A percentile compares a stretch with the other conserved stretches of the same genome.
These are phyloP conservation scores for Perkinsus olseni DNA, from an alignment of 169 alveolate genomes.

Conservation along the genomic window DNA sequence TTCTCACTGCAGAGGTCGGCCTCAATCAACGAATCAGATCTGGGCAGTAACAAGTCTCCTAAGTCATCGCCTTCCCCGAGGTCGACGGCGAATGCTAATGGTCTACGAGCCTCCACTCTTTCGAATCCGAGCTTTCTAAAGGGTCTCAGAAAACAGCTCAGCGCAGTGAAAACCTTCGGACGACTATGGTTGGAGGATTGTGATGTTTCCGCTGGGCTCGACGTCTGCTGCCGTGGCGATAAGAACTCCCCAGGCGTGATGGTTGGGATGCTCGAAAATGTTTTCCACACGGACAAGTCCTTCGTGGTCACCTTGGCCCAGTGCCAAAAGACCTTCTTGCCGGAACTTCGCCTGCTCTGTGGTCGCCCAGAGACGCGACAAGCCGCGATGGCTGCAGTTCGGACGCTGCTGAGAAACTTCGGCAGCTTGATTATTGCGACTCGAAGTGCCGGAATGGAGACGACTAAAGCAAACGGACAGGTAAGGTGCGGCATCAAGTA, in stretches of 20 bases:
- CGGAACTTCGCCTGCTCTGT: neutral
- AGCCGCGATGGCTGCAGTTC: neutral
- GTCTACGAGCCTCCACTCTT: neutral
- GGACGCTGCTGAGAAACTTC: neutral
- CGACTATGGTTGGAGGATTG: neutral
- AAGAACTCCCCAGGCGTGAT: neutral
- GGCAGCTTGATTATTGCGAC: neutral
- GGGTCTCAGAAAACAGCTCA: neutral
- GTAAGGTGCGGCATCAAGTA: neutral
- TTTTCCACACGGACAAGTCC: neutral
- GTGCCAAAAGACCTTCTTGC: neutral
- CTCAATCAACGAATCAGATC: neutral
- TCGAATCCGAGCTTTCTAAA: neutral
- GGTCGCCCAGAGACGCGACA: neutral
- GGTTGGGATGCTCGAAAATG: neutral
- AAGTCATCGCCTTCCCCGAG: neutral
- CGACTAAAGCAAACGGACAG: neutral
- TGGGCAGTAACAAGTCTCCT: neutral
- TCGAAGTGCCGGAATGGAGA: neutral
- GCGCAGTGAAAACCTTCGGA: neutral
- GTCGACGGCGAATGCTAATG: neutral
- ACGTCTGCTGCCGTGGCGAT: neutral
- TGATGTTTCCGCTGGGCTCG: neutral
- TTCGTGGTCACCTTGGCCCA: neutral
- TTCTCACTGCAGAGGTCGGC: neutral